Percentiles rank a stretch among this genome's conserved stretches.
These are phyloP conservation scores for Hypomontagnella monticulosa DNA, from an alignment of 495 filamentous ascomycete species.

Conservation along the genomic window DNA sequence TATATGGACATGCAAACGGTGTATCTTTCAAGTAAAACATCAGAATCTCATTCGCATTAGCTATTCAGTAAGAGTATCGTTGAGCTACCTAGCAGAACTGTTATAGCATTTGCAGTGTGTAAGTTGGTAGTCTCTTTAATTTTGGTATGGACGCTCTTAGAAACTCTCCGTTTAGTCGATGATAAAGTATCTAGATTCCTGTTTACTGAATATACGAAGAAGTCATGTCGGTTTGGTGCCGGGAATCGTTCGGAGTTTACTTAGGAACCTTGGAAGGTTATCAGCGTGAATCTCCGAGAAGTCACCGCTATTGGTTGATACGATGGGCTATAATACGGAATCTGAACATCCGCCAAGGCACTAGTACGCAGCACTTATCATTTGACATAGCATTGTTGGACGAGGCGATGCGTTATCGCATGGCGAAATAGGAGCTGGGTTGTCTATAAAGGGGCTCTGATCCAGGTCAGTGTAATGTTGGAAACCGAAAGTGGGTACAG, in stretches of 20 bases:
- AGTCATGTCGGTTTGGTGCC: not conserved
- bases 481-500: no score
- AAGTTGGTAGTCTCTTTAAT: no score
- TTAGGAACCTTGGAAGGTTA: not conserved
- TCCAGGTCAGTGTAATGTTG: no score
- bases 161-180: no score
- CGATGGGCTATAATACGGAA: not conserved
- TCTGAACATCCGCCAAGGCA: slow-evolving; percentile 18
- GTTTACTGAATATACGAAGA: not conserved
- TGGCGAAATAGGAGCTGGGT: not conserved
- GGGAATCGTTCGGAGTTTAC: slow-evolving; percentile 34
- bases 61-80: not conserved
- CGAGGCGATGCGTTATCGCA: slow-evolving; percentile 22
- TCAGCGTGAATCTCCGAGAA: slow-evolving; percentile 32
- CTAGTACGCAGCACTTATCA: slow-evolving; percentile 18
- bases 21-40: no score
- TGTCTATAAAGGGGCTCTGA: no score
- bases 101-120: no score
- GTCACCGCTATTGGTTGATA: slow-evolving; percentile 35
- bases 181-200: not conserved
- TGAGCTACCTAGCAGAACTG: not conserved
- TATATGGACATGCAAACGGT: no score
- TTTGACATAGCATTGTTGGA: not conserved
- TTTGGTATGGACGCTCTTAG: no score
- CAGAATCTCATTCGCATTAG: no score